These are phyloP conservation scores for Prunus armeniaca DNA, from an alignment of 306 rosid genomes.

Conservation along the genomic window DNA sequence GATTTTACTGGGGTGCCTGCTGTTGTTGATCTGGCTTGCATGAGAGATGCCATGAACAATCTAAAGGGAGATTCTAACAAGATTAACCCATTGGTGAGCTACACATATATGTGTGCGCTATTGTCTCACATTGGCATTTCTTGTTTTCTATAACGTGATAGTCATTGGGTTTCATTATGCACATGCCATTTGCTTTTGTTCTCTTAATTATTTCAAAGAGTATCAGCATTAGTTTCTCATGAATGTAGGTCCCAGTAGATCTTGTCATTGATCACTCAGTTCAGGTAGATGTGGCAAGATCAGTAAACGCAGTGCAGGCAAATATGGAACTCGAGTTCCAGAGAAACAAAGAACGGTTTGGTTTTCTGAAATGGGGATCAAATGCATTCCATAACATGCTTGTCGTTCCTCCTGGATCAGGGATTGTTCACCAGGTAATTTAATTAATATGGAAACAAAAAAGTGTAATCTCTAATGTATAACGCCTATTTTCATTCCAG, in stretches of 20 bases:
- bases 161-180: not conserved
- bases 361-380: constrained; percentile 97
- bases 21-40: constrained; percentile 97
- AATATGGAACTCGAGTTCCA: constrained; percentile 88
- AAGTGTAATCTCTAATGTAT: not conserved
- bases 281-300: constrained; percentile 93
- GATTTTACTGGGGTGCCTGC: constrained; percentile 98
- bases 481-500: constrained; percentile 1
- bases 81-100: constrained; percentile 88
- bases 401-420: constrained; percentile 96
- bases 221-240: not conserved
- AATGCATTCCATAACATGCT: constrained; percentile 89
- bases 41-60: constrained; percentile 95
- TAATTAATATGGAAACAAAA: constrained; percentile 3
- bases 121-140: constrained; percentile 7
- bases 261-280: constrained; percentile 99
- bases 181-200: not conserved
- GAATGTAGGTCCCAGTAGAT: constrained; percentile 84
- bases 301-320: constrained; percentile 89
- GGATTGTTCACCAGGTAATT: constrained; percentile 94
- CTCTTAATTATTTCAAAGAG: not conserved
- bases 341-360: constrained; percentile 83
- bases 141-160: not conserved
- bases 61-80: constrained; percentile 91
- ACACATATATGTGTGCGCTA: not conserved